Conservation (phyloP, 352 stramenopile genomes). For the Globisporangium rhizosaccharum region DNA sequence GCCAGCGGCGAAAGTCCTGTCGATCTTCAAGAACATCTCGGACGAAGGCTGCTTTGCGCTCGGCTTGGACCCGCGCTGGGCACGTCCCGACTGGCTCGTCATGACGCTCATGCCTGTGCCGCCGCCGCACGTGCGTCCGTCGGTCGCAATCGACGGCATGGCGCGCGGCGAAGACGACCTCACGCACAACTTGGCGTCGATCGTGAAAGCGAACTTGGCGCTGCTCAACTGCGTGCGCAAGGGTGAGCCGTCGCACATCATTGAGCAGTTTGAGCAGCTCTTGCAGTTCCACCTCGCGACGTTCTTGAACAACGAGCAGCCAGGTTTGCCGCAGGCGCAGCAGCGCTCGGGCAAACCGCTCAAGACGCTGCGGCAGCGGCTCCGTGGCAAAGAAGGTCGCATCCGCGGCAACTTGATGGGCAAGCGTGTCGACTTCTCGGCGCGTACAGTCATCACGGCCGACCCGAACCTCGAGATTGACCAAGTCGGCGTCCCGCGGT, state of each 20-base stretch:
- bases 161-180: constrained; percentile 96
- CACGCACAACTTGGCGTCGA: constrained; percentile 97
- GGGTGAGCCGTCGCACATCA: constrained; percentile 94
- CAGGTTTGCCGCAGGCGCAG: constrained; percentile 93
- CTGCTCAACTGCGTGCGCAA: constrained; percentile 94
- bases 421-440: constrained; percentile 99
- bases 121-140: constrained; percentile 96
- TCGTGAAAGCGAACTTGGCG: constrained; percentile 97
- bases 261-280: constrained; percentile 91
- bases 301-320: constrained; percentile 98
- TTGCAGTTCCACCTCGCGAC: constrained; percentile 84
- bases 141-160: constrained; percentile 93
- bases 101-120: constrained; percentile 98
- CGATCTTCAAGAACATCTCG: constrained; percentile 97
- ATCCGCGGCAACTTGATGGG: constrained; percentile 99
- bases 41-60: constrained; percentile 95
- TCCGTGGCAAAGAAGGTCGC: constrained; percentile 97
- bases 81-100: constrained; percentile 98
- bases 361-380: constrained; percentile 95
- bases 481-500: constrained; percentile 97
- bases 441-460: constrained; percentile 98
- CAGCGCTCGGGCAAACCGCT: constrained; percentile 96
- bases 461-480: constrained; percentile 99
- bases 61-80: constrained; percentile 93
- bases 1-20: constrained; percentile 91